Base-by-base conservation (phyloP, 805 yeast genomes). In the Saitoella complicata region DNA sequence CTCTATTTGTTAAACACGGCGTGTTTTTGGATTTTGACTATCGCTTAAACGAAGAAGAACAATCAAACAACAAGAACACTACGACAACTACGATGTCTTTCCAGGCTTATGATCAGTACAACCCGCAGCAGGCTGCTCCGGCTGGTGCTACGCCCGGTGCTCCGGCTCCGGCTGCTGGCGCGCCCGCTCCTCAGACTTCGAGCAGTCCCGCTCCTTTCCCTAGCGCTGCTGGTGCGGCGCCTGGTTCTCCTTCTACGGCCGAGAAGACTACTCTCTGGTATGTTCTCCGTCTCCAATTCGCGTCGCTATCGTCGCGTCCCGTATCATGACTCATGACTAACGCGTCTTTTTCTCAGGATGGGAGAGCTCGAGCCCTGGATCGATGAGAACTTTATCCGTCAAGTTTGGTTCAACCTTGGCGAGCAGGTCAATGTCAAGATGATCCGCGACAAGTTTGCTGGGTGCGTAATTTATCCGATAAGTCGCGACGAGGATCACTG, bases 291-390 rank as follows among this genome's bases (percentile, higher is more conserved):
- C 2, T 37, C 10, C 8, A n/a, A 8, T 13, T 8, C 37, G n/a
- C 37, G 11, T 11, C n/a, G n/a, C 2, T 34, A 11, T 34, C 11
- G 11, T 34, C 11, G 37, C n/a, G 11, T 34, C 11, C 11, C 11
- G 37, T n/a, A 34, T 11, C 11, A 11, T n/a, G 11, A 11, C n/a
- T 34, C 37, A 34, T 34, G 37, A 40, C 39, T 10, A 34, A n/a
- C 37, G 37, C 11, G 10, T 10, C 12, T 38, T 38, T 38, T 38
- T 38, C 29, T 41, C 29, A 49, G 54, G 54, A 87, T 86, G 75
- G 96, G 95, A 21, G 95, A 84, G 54, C 63, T 86, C 39, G 95
- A 85, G 53, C 82, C 82, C 7, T 67, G 72, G 58, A 82, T 94
- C 86, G 83, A 80, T 48, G 95, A 86, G 57, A 59, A 64, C 37